phyloP scores from a whole-genome alignment of 306 rosid genomes.

The Echinosophora koreensis region DNA sequence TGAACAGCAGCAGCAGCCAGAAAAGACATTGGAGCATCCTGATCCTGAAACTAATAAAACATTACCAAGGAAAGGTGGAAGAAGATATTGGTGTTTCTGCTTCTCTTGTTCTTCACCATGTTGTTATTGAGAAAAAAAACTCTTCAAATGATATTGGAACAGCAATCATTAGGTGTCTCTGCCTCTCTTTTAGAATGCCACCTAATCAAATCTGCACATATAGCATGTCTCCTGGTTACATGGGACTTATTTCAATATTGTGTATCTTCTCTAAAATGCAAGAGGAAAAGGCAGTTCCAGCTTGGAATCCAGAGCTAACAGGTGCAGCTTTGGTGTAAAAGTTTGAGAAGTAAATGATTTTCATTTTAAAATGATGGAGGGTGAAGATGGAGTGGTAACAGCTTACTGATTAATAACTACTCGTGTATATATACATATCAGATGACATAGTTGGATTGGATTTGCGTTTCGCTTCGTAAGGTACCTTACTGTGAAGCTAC shows the following conservation, averaged over 20 bases:
- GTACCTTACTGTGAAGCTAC: not conserved
- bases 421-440: not conserved
- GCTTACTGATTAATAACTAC: not conserved
- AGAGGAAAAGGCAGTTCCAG: constrained; percentile 21
- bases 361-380: constrained; percentile 14
- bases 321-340: not conserved
- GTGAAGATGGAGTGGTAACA: not conserved
- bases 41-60: constrained; percentile 15
- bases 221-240: not conserved
- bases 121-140: constrained; percentile 34
- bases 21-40: constrained; percentile 2
- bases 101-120: constrained; percentile 51
- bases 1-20: constrained; percentile 40
- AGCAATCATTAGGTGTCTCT: not conserved
- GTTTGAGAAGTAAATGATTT: constrained; percentile 32
- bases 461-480: not conserved
- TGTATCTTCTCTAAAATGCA: constrained; percentile 22
- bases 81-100: constrained; percentile 41
- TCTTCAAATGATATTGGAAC: constrained; percentile 26
- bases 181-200: not conserved
- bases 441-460: not conserved
- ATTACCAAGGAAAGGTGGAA: constrained; percentile 32
- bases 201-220: constrained; percentile 24
- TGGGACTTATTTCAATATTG: not conserved
- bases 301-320: not conserved